Evolutionary conservation across 208 protist species (phyloP), one percentile per base, ranked within the genome.

Genomic region (Trypanosoma caninum): DNA sequence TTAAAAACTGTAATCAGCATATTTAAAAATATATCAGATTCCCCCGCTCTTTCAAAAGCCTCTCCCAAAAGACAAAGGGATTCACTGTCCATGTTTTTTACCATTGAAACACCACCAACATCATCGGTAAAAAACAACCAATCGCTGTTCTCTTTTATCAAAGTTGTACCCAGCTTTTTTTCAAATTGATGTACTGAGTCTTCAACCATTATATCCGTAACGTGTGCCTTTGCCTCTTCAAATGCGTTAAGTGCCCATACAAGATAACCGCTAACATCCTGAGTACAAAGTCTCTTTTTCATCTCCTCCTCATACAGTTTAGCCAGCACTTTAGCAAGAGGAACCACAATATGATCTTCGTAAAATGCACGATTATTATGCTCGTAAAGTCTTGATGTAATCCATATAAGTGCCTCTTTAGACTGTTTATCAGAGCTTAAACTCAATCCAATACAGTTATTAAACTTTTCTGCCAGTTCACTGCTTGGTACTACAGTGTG

Each of bases 61-160:
- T 11, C 14, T 25, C 20, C 33, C 14, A 71, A 33, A 33, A 9
- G 20, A 50, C 27, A 7, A 11, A 71, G 5, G 1, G 56, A 56
- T 42, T 34, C 18, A 54, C 11, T 38, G 40, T 71, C 38, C 37
- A 71, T 57, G 23, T 45, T 50, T 47, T 23, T 42, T 16, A 64
- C 37, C 65, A 71, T 71, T 16, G 48, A 34, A 20, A 50, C 4
- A 22, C 56, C 57, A 50, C 59, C 42, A 52, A 51, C 72, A 47
- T 44, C 59, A 47, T 30, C n/a, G 28, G 30, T 56, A 27, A 59
- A 62, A 60, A 77, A 41, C 57, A 77, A 45, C 30, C 46, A 46
- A 3, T 62, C 20, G 18, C 56, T 64, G 59, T 66, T 67, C 35
- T 58, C 31, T 54, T 67, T 62, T 27, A 77, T 64, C 13, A 77